Percentiles rank a stretch among this genome's conserved stretches.
phyloP scores from a whole-genome alignment of 116 monocot genomes.

The Phalaenopsis hybrid region DNA sequence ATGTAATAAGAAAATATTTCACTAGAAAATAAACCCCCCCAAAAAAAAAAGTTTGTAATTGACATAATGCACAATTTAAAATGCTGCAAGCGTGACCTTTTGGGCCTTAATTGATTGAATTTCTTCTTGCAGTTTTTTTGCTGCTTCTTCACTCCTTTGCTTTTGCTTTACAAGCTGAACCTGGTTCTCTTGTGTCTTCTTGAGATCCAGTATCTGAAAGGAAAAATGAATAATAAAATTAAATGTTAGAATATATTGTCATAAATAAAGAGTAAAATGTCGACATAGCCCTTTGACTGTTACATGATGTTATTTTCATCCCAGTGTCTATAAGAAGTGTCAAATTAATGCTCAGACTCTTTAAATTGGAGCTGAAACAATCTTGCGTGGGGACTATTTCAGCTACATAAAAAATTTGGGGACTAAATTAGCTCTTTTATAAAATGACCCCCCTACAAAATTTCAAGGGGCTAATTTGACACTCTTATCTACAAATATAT shows the following conservation, averaged over 20 bases:
- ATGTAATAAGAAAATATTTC: not conserved
- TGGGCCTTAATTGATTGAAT: slow-evolving; percentile 94
- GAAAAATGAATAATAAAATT: slow-evolving; percentile 9
- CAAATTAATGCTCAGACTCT: too few relatives aligned
- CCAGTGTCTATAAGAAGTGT: too few relatives aligned
- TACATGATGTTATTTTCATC: too few relatives aligned
- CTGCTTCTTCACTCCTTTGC: slow-evolving; percentile 94
- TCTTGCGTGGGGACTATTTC: too few relatives aligned
- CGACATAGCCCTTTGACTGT: too few relatives aligned
- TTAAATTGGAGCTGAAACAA: too few relatives aligned
- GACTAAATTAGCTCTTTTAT: too few relatives aligned
- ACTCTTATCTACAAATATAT: too few relatives aligned
- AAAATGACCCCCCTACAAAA: too few relatives aligned
- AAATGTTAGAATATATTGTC: not conserved
- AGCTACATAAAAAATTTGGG: too few relatives aligned
- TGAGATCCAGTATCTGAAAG: slow-evolving; percentile 78
- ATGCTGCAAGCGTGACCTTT: slow-evolving; percentile 40
- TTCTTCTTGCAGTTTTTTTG: slow-evolving; percentile 95
- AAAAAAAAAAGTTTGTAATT: not conserved
- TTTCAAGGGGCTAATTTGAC: too few relatives aligned
- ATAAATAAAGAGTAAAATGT: not conserved
- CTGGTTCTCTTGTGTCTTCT: slow-evolving; percentile 98
- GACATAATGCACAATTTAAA: not conserved
- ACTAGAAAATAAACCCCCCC: not conserved
- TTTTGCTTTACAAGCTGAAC: slow-evolving; percentile 95